phyloP scores from a whole-genome alignment of 257 asterid genomes.

The Lavandula angustifolia region DNA sequence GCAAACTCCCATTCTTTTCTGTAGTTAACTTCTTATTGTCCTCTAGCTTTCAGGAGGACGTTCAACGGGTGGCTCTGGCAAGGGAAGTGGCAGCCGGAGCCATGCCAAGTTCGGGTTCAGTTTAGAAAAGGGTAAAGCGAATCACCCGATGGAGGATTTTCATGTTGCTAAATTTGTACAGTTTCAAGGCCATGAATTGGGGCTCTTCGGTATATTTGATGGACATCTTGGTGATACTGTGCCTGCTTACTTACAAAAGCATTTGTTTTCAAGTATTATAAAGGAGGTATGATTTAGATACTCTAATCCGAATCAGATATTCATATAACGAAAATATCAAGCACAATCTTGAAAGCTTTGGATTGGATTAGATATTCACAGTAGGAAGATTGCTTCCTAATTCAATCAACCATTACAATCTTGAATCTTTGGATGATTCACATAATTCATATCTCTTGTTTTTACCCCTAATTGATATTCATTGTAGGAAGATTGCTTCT shows the following conservation, averaged over 20 bases:
- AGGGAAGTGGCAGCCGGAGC: slow-evolving; percentile 73
- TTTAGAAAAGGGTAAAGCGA: slow-evolving; percentile 81
- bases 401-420: no score
- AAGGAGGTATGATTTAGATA: slow-evolving; percentile 51
- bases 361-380: no score
- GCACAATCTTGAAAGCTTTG: no score
- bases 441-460: no score
- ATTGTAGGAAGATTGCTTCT: no score
- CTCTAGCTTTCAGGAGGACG: slow-evolving; percentile 56
- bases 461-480: no score
- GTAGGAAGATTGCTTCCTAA: no score
- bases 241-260: slow-evolving; percentile 83
- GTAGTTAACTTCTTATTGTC: slow-evolving; percentile 32
- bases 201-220: slow-evolving; percentile 85
- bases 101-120: slow-evolving; percentile 70
- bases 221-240: slow-evolving; percentile 92
- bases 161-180: slow-evolving; percentile 86
- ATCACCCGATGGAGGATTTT: slow-evolving; percentile 97
- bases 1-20: no score
- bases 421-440: no score
- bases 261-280: slow-evolving; percentile 74
- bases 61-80: slow-evolving; percentile 61
- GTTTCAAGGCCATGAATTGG: slow-evolving; percentile 60
- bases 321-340: no score
- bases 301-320: no score